Evolutionary conservation across 1,139 yeast genomes (phyloP), one percentile per base, ranked within the genome.

Genomic region (Diutina sp.): DNA sequence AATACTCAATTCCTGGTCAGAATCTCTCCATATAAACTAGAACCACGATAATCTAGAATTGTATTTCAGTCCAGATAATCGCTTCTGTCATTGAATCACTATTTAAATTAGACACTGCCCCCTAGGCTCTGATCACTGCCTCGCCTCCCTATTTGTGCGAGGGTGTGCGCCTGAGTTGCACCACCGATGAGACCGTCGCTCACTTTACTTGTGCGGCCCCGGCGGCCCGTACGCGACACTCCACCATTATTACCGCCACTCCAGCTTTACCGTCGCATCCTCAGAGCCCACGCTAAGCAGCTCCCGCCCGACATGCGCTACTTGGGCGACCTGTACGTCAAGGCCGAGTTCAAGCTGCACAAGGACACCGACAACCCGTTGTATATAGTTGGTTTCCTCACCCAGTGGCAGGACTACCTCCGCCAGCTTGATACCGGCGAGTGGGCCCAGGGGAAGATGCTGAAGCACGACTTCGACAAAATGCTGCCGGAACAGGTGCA

Each of bases 401-500:
- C 96, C 1, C 86, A 90, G 61, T 93, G 99, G 99, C 99, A 93
- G 66, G 91, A 89, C 63, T 93, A 93, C 65, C 78, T 89, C 58
- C 80, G 81, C 57, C 74, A 78, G 66, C 78, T 93, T 46, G 84
- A 84, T 54, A 87, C 89, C 16, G 95, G 88, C 2, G 74, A 77
- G 51, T 93, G 98, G 98, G 72, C 78, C 66, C 75, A 77, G 58
- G 89, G 86, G 8, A 82, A 82, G 64, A 72, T 93, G 65, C 83
- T 85, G 47, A 73, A 80, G 62, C 76, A 74, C 48, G 85, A 86
- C 58, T 74, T 93, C 61, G 87, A 85, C 58, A 87, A 87, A 67
- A 82, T 93, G 93, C 83, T 88, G 41, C 95, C 95, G 9, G 97
- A 93, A 63, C 98, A 93, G 71, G 79, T 91, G 47, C 85, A 86